Evolutionary conservation across 106 monocot genomes (phyloP).

Genomic region (Dioscorea zingiberensis): DNA sequence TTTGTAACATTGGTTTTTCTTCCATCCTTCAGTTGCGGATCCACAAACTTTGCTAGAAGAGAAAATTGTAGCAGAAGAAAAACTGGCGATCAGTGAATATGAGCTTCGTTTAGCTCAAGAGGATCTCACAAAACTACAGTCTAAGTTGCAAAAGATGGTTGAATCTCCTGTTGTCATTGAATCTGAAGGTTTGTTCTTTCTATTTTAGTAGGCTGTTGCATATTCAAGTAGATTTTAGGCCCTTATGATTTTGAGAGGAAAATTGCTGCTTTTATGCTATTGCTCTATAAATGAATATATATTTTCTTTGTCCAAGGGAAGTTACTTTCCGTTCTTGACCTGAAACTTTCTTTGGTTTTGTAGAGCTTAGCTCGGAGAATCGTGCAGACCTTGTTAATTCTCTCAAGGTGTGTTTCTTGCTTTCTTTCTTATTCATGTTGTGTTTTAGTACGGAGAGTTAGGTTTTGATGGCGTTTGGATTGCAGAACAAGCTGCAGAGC

Average conservation of each 20-base stretch:
- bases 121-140: conserved; percentile 71
- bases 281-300: no score
- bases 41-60: conserved; percentile 89
- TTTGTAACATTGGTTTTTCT: no score
- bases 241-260: no score
- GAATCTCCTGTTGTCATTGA: conserved; percentile 26
- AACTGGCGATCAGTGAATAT: conserved; percentile 84
- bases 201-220: background rate
- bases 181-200: conserved; percentile 41
- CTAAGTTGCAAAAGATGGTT: conserved; percentile 59
- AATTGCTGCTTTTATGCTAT: no score
- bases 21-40: conserved; percentile 61
- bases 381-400: conserved; percentile 21
- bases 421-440: background rate
- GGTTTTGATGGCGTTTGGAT: background rate
- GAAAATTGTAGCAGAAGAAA: conserved; percentile 66
- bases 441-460: background rate
- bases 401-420: no score
- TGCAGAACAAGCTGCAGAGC: conserved; percentile 30
- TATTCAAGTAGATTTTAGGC: background rate
- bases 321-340: background rate
- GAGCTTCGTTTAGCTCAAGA: conserved; percentile 92
- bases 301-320: no score
- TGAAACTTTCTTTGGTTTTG: background rate
- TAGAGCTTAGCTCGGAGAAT: conserved; percentile 22